phyloP scores from a whole-genome alignment of 106 monocot species.

The Dendrobium nobile region DNA sequence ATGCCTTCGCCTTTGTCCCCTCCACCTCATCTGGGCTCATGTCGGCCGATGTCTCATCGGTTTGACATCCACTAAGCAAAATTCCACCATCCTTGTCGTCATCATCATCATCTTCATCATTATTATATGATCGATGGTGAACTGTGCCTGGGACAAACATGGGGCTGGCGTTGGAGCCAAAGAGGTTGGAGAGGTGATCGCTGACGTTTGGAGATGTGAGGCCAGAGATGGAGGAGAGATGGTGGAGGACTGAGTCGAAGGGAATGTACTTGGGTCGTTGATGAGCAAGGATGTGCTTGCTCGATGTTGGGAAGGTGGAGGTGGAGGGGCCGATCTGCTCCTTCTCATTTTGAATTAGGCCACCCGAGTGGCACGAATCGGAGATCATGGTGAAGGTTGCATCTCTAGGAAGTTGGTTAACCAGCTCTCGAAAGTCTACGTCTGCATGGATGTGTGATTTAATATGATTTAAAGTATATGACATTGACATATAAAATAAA shows the following conservation, averaged over 20 bases:
- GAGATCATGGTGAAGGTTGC: conserved; percentile 73
- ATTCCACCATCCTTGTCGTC: conserved; percentile 24
- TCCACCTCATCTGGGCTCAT: conserved; percentile 26
- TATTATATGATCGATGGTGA: background rate
- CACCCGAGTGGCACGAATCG: conserved; percentile 95
- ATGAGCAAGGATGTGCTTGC: background rate
- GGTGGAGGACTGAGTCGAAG: conserved; percentile 26
- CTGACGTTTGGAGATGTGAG: conserved; percentile 44
- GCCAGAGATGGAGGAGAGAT: conserved; percentile 49
- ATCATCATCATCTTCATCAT: background rate
- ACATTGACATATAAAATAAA: no score
- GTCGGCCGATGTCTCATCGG: conserved; percentile 76
- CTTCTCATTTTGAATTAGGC: conserved; percentile 88
- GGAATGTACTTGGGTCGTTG: conserved; percentile 22
- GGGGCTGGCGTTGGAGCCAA: conserved; percentile 43
- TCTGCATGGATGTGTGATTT: conserved; percentile 19
- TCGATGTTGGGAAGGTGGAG: conserved; percentile 7
- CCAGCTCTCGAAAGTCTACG: conserved; percentile 71
- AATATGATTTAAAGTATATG: no score
- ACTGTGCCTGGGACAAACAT: conserved; percentile 11
- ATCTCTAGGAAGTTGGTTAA: conserved; percentile 47
- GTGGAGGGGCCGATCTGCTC: conserved; percentile 73
- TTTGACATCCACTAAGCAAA: conserved; percentile 80
- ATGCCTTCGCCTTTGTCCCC: conserved; percentile 21
- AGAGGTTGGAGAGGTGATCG: conserved; percentile 55